Evolutionary conservation across 805 yeast genomes (phyloP), one percentile per base, ranked within the genome.

Genomic region (Yarrowia phangngaensis): DNA sequence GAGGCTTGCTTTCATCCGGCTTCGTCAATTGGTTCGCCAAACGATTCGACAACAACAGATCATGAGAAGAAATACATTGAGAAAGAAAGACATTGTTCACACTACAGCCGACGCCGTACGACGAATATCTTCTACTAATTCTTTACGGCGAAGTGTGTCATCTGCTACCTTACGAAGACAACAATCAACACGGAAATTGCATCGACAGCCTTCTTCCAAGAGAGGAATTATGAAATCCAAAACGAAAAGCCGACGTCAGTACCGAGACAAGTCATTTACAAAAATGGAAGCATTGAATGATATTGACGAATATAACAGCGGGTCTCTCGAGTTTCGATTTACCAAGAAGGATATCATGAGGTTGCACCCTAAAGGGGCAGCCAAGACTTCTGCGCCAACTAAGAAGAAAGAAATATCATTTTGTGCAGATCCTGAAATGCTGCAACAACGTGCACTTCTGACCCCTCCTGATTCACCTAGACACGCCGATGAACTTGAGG

Each of bases 181-280:
- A 29, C 35, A 34, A 6, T 41, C 48, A n/a, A 29, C 35, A 7
- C 27, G 48, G 12, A 28, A 35, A 1, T 27, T 30, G 8, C 11
- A 28, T n/a, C 12, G 35, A 6, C 28, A 41, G 8, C n/a, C 34
- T 2, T 22, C 29, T 1, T 17, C 32, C 5, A 19, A 20, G 6
- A 35, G 48, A 15, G 48, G 35, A 4, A 29, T 41, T n/a, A 8
- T 34, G 16, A 41, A 41, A 22, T 29, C 48, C 2, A 29, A 41
- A n/a, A 29, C 48, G 1, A 41, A 34, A 12, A 22, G 48, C 23
- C 20, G 48, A 12, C n/a, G 29, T 7, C 48, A 41, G 15, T 29
- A 34, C 7, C 20, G 48, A 11, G 28, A 41, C 35, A 41, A 41
- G 48, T 14, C 27, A 2, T 2, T 30, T 8, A 23, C 13, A 12